These are phyloP conservation scores for Backusella psychrophila DNA, from an alignment of 192 early-diverging fungal species.

Conservation along the genomic window DNA sequence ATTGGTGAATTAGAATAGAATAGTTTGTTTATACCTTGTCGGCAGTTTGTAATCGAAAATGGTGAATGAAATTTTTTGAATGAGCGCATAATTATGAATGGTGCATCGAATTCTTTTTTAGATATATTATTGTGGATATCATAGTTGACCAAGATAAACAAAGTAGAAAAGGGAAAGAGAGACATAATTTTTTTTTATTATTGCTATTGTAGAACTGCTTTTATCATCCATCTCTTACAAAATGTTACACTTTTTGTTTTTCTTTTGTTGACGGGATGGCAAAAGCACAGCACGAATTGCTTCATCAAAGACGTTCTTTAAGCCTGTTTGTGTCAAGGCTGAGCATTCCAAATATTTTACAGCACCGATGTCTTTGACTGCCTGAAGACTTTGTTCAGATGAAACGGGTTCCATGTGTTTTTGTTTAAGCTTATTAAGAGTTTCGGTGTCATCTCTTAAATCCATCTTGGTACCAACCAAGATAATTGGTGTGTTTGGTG, in stretches of 20 bases:
- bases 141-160: not conserved
- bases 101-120: not conserved
- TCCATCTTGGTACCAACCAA: slow-evolving; percentile 91
- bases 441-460: slow-evolving; percentile 83
- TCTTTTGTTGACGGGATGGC: slow-evolving; percentile 50
- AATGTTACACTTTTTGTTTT: slow-evolving; percentile 61
- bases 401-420: slow-evolving; percentile 78
- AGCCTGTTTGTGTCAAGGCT: slow-evolving; percentile 87
- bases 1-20: slow-evolving; percentile 49
- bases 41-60: slow-evolving; percentile 45
- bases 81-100: not conserved
- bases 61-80: slow-evolving; percentile 22
- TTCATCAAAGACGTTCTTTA: slow-evolving; percentile 94
- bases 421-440: slow-evolving; percentile 72
- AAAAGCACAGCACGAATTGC: slow-evolving; percentile 85
- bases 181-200: not conserved
- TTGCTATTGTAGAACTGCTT: not conserved
- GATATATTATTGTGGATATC: not conserved
- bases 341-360: slow-evolving; percentile 90
- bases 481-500: slow-evolving; percentile 78
- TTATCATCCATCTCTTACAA: slow-evolving; percentile 43
- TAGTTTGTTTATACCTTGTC: slow-evolving; percentile 29
- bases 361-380: slow-evolving; percentile 74
- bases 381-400: slow-evolving; percentile 71
- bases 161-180: not conserved